Percentiles rank a stretch among this genome's conserved stretches.
Conservation (phyloP, 768 basidiomycete genomes). For the Trametes gibbosa region DNA sequence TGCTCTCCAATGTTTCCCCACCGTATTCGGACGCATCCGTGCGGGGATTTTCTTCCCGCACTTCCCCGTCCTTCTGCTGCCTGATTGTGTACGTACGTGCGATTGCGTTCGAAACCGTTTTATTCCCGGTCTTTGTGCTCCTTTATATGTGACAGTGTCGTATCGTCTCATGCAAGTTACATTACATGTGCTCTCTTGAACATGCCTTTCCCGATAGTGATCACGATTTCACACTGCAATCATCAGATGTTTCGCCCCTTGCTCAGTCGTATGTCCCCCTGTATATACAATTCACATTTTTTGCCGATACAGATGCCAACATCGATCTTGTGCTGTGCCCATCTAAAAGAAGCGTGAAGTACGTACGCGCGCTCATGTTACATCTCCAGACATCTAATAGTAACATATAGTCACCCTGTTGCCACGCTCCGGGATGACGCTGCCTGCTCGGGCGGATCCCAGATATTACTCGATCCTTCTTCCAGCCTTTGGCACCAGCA, state of each 20-base stretch:
- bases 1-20: slow-evolving; percentile 30
- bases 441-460: too few species aligned
- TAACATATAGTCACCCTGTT: too few species aligned
- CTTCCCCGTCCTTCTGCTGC: not conserved
- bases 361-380: too few species aligned
- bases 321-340: too few species aligned
- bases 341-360: not conserved
- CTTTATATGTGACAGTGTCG: slow-evolving; percentile 8
- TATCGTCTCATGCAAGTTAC: slow-evolving; percentile 13
- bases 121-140: not conserved
- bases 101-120: not conserved
- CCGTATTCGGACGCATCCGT: slow-evolving; percentile 10
- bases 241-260: not conserved
- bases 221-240: not conserved
- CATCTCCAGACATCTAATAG: too few species aligned
- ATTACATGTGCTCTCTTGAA: slow-evolving; percentile 14
- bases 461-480: slow-evolving; percentile 18
- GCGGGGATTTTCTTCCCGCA: not conserved
- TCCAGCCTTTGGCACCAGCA: slow-evolving; percentile 24
- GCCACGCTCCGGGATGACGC: too few species aligned
- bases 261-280: not conserved
- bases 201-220: not conserved
- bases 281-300: not conserved
- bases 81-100: not conserved
- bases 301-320: too few species aligned